Base-by-base conservation (phyloP, 2,329 filamentous ascomycete genomes). In the Diaporthe sp. region DNA sequence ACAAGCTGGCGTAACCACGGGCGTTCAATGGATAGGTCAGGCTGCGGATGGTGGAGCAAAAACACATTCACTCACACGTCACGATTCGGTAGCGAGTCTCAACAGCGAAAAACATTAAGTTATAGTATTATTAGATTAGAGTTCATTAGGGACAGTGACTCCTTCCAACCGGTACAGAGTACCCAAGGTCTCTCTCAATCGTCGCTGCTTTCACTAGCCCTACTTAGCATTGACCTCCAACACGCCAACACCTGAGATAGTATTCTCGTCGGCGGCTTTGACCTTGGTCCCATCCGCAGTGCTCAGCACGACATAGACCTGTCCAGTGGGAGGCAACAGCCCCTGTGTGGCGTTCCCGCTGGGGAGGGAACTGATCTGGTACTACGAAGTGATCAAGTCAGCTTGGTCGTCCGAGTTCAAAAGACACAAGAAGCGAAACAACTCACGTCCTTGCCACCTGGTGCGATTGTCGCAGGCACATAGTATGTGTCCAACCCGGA, bases 221-320 rank as follows among this genome's bases (percentile, higher is more conserved):
- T 64, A 64, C 40, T 64, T 45, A 42, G 67, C 58, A 22, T 22
- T 38, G 8, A 81, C 72, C 78, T 83, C 84, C 66, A 85, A 73
- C 67, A 85, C 79, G 6, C 80, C 83, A 58, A 84, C 82, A 6
- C 83, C 83, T 47, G 82, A 83, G 57, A 83, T 81, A 58, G 82
- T 82, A 61, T 83, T 85, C 68, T 82, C 83, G 64, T 85, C 83
- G 30, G 78, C 77, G 15, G 83, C 82, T 66, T 76, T 78, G 25
- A 57, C 72, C 8, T 61, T 75, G 22, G 77, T 72, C 15, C 82
- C 82, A 69, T 84, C 81, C 68, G 83, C 83, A 38, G 82, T 81
- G 60, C 79, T 82, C 12, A 85, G 80, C 28, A 85, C 82, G n/a
- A 83, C 80, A 61, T 85, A 86, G 15, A 83, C 82, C 81, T 85